A percentile compares a stretch with the other conserved stretches of the same genome.
Evolutionary conservation across 495 filamentous ascomycete genomes (phyloP).

Genomic region (Neurospora tetraspora): DNA sequence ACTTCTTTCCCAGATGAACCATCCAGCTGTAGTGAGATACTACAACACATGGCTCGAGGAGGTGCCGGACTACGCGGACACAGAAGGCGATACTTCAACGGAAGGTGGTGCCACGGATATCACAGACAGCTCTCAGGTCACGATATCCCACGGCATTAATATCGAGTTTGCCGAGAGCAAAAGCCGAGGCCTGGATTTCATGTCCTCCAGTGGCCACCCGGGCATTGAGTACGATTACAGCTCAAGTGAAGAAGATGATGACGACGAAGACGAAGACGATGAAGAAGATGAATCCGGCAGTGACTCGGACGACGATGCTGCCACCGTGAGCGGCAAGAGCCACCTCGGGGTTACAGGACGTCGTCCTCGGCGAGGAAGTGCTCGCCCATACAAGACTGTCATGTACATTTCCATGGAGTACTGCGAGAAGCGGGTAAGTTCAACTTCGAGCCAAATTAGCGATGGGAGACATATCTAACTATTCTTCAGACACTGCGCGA

Average conservation of each 20-base stretch:
- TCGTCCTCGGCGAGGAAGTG: slow-evolving; percentile 19
- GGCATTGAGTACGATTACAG: slow-evolving; percentile 72
- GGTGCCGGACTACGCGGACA: slow-evolving; percentile 38
- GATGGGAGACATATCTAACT: neutral
- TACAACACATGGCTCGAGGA: slow-evolving; percentile 93
- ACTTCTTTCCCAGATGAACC: slow-evolving; percentile 81
- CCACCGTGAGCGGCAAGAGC: slow-evolving; percentile 6
- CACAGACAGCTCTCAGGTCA: slow-evolving; percentile 6
- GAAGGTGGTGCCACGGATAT: slow-evolving; percentile 35
- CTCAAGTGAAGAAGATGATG: slow-evolving; percentile 46
- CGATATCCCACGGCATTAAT: slow-evolving; percentile 30
- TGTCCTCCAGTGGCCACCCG: slow-evolving; percentile 77
- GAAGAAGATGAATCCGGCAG: slow-evolving; percentile 15
- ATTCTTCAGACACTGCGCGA: slow-evolving; percentile 66
- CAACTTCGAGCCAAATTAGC: neutral
- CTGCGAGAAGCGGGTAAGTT: slow-evolving; percentile 76
- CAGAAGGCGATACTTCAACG: slow-evolving; percentile 49
- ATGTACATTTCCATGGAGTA: slow-evolving; percentile 77
- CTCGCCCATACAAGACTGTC: slow-evolving; percentile 26
- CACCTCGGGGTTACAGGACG: slow-evolving; percentile 12
- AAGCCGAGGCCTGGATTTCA: slow-evolving; percentile 83
- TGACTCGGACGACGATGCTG: slow-evolving; percentile 12
- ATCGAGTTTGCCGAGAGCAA: slow-evolving; percentile 56
- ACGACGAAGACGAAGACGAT: slow-evolving; percentile 28
- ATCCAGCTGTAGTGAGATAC: slow-evolving; percentile 92